Evolutionary conservation across 805 yeast species (phyloP).

Genomic region (Schizosaccharomyces lindneri): DNA sequence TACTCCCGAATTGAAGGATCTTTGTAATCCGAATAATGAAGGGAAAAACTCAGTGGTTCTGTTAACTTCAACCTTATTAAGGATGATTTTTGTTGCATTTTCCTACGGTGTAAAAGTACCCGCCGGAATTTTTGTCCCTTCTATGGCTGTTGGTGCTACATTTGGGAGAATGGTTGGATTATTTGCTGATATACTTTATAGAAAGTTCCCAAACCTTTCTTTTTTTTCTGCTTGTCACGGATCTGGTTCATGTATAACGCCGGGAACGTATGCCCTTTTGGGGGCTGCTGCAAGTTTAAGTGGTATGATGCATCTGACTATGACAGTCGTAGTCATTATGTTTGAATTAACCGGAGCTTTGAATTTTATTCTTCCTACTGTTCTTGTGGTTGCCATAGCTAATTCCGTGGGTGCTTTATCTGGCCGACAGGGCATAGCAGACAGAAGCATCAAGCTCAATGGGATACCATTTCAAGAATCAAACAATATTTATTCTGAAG

Average conservation of each 20-base stretch:
- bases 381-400: slow-evolving; percentile 83
- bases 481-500: slow-evolving; percentile 26
- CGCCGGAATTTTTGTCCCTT: slow-evolving; percentile 89
- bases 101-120: slow-evolving; percentile 88
- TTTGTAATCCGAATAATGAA: slow-evolving; percentile 6
- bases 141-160: slow-evolving; percentile 91
- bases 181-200: slow-evolving; percentile 28
- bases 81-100: slow-evolving; percentile 49
- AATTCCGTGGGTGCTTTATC: slow-evolving; percentile 51
- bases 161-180: slow-evolving; percentile 76
- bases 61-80: slow-evolving; percentile 39
- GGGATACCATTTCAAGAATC: slow-evolving; percentile 55
- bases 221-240: slow-evolving; percentile 19
- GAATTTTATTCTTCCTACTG: slow-evolving; percentile 73
- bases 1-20: slow-evolving; percentile 11
- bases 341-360: slow-evolving; percentile 91
- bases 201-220: slow-evolving; percentile 16
- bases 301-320: slow-evolving; percentile 81
- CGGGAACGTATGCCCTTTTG: slow-evolving; percentile 83
- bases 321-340: slow-evolving; percentile 86
- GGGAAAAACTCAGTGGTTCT: slow-evolving; percentile 25
- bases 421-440: slow-evolving; percentile 76
- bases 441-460: slow-evolving; percentile 71
- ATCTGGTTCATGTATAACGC: slow-evolving; percentile 41
- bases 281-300: slow-evolving; percentile 92